phyloP scores from a whole-genome alignment of 1,284 basidiomycete genomes.

The Ustilago esculenta region DNA sequence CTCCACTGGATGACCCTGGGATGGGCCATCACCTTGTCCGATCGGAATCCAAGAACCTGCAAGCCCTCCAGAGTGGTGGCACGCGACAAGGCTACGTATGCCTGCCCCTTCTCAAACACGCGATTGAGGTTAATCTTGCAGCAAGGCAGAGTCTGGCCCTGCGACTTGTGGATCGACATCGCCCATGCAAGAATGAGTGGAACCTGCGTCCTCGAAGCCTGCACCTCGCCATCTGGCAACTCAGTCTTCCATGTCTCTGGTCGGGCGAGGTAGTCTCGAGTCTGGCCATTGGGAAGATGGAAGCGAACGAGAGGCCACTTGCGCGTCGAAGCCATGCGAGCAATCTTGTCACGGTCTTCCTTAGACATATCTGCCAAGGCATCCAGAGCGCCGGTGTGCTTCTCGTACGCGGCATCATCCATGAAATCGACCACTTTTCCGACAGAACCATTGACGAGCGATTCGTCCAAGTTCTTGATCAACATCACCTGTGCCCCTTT shows the following conservation, averaged over 20 bases:
- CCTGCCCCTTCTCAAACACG: conserved; percentile 72
- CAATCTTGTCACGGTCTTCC: conserved; percentile 55
- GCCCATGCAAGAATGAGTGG: conserved; percentile 66
- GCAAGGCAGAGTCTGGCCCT: conserved; percentile 64
- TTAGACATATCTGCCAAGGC: conserved; percentile 12
- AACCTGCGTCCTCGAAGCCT: conserved; percentile 58
- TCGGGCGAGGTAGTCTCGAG: conserved; percentile 50
- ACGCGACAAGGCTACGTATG: conserved; percentile 94
- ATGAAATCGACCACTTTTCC: conserved; percentile 72
- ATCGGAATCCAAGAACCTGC: conserved; percentile 82
- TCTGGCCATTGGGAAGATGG: conserved; percentile 44
- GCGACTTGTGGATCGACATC: conserved; percentile 66
- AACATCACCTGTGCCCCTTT: conserved; percentile 75
- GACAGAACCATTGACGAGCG: conserved; percentile 84
- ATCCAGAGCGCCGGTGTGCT: conserved; percentile 58
- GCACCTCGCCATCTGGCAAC: conserved; percentile 66
- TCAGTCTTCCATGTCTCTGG: conserved; percentile 68
- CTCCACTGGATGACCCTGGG: conserved; percentile 61
- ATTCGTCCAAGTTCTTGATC: conserved; percentile 80
- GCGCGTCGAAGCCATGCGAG: conserved; percentile 25
- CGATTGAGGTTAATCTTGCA: conserved; percentile 62
- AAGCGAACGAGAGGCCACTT: conserved; percentile 64
- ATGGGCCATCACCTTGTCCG: conserved; percentile 61
- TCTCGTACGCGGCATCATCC: conserved; percentile 43
- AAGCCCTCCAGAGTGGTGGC: conserved; percentile 90